These are phyloP conservation scores for Termitomyces sp. DNA, from an alignment of 768 basidiomycete genomes.

Conservation along the genomic window DNA sequence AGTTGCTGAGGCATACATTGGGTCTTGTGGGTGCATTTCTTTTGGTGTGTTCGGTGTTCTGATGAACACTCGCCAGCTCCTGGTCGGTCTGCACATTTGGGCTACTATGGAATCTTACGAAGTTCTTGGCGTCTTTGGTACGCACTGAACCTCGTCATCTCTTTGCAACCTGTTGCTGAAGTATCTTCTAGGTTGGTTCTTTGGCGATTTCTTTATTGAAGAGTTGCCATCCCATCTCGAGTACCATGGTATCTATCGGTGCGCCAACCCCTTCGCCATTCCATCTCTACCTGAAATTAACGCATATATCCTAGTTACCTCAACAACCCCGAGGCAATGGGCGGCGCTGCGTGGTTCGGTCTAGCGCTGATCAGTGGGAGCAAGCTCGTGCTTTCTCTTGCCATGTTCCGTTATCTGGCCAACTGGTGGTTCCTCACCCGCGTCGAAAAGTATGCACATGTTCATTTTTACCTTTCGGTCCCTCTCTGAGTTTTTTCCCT, in stretches of 20 bases:
- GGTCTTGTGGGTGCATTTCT: conserved; percentile 59
- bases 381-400: conserved; percentile 84
- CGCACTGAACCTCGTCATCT: conserved; percentile 12
- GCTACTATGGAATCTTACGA: conserved; percentile 86
- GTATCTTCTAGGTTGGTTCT: conserved; percentile 80
- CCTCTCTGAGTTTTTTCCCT: not conserved
- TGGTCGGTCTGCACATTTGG: conserved; percentile 90
- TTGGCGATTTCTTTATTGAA: conserved; percentile 95
- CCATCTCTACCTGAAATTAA: not conserved
- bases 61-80: conserved; percentile 42
- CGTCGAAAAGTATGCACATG: conserved; percentile 78
- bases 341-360: conserved; percentile 93
- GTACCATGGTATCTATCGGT: conserved; percentile 97
- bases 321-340: conserved; percentile 95
- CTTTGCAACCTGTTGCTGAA: not conserved
- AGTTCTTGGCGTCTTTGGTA: conserved; percentile 90
- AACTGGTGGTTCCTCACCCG: conserved; percentile 95
- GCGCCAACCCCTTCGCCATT: conserved; percentile 11
- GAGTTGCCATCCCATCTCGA: conserved; percentile 87
- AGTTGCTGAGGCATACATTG: conserved; percentile 82
- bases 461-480: not conserved
- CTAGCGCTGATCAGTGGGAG: conserved; percentile 87
- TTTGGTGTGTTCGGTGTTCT: not conserved
- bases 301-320: conserved; percentile 51
- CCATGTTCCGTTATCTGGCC: conserved; percentile 77